Percentiles rank a stretch among this genome's conserved stretches.
phyloP scores from a whole-genome alignment of 208 protist genomes.

The Borovskyia barvae region DNA sequence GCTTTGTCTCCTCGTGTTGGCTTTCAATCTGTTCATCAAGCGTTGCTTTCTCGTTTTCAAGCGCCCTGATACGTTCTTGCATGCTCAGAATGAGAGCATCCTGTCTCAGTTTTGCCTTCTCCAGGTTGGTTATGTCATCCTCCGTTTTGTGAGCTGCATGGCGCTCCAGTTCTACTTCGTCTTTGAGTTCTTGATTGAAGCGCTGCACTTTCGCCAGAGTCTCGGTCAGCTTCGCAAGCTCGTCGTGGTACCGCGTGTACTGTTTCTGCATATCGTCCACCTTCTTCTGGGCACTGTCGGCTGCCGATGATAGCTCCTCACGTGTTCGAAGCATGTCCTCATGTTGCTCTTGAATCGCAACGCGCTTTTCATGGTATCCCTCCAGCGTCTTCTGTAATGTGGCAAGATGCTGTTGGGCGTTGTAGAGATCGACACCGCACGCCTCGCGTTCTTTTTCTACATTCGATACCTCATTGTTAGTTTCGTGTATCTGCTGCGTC shows the following conservation, averaged over 20 bases:
- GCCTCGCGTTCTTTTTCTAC: slow-evolving; percentile 87
- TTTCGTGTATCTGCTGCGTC: slow-evolving; percentile 82
- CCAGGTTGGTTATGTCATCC: slow-evolving; percentile 93
- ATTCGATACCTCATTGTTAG: slow-evolving; percentile 67
- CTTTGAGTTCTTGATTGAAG: slow-evolving; percentile 94
- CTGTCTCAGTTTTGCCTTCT: slow-evolving; percentile 91
- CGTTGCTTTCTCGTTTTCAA: slow-evolving; percentile 84
- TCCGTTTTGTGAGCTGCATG: slow-evolving; percentile 95
- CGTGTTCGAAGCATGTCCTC: slow-evolving; percentile 79
- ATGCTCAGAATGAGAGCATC: slow-evolving; percentile 90
- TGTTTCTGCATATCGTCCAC: slow-evolving; percentile 89
- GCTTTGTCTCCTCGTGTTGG: slow-evolving; percentile 90
- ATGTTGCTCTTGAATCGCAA: slow-evolving; percentile 63
- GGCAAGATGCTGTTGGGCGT: slow-evolving; percentile 93
- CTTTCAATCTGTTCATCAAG: slow-evolving; percentile 83
- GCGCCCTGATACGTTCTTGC: slow-evolving; percentile 75
- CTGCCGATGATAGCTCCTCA: slow-evolving; percentile 54
- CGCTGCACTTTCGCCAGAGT: slow-evolving; percentile 90
- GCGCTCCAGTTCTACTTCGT: slow-evolving; percentile 93
- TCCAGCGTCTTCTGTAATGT: slow-evolving; percentile 93
- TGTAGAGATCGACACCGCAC: slow-evolving; percentile 94
- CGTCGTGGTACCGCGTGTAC: slow-evolving; percentile 83
- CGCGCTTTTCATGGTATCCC: slow-evolving; percentile 86
- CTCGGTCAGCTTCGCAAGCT: slow-evolving; percentile 91
- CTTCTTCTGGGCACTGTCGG: slow-evolving; percentile 62